Conservation (phyloP, 1,284 basidiomycete species). For the Spongiforma sp. region DNA sequence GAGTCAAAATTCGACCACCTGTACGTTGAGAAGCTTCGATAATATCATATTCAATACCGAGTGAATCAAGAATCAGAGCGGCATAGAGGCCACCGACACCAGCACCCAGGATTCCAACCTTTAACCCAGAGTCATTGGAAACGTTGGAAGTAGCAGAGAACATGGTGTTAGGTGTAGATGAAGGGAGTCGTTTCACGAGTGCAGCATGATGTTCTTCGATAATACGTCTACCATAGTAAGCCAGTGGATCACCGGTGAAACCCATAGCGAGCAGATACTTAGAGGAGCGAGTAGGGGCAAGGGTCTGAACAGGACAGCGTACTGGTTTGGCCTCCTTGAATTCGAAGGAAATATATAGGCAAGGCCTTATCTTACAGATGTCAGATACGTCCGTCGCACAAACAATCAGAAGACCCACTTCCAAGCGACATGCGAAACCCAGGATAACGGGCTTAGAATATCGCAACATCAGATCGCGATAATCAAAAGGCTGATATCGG, state of each 20-base stretch:
- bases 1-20: slow-evolving; percentile 43
- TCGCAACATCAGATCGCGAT: too few species aligned
- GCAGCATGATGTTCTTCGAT: slow-evolving; percentile 14
- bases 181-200: slow-evolving; percentile 11
- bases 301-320: not conserved
- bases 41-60: slow-evolving; percentile 40
- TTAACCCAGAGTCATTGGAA: slow-evolving; percentile 6
- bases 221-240: slow-evolving; percentile 16
- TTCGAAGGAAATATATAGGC: too few species aligned
- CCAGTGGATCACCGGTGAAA: slow-evolving; percentile 21
- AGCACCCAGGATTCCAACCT: slow-evolving; percentile 26
- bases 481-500: too few species aligned
- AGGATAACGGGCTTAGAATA: too few species aligned
- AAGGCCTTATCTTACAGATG: too few species aligned
- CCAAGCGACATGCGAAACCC: too few species aligned
- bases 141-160: not conserved
- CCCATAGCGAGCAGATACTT: not conserved
- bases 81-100: slow-evolving; percentile 43
- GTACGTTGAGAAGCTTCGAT: slow-evolving; percentile 35
- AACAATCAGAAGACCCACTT: too few species aligned
- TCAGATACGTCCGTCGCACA: too few species aligned
- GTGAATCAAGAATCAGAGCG: slow-evolving; percentile 41
- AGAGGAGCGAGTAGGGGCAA: not conserved
- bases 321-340: not conserved
- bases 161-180: not conserved